Evolutionary conservation across 768 basidiomycete species (phyloP), one percentile per base, ranked within the genome.

Genomic region (Podaxis carcinomalis): DNA sequence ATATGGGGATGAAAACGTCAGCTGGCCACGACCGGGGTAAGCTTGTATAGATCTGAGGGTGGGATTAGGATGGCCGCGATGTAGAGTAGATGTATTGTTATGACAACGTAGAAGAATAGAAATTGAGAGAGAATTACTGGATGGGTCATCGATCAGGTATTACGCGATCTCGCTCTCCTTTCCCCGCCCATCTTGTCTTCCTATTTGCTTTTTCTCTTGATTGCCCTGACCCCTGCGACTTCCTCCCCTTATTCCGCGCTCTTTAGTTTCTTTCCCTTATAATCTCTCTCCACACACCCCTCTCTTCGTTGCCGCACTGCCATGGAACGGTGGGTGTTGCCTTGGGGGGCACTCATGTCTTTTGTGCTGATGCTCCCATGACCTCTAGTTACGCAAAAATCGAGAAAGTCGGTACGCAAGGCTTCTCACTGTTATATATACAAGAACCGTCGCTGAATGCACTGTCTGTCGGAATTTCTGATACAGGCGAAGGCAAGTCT

Each of bases 331-430:
- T 82, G 62, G 68, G 77, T 58, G 53, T 35, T 56, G 66, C 46
- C 51, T 4, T 52, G n/a, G 46, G 49, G 39, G 11, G 25, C 32
- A 32, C 14, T 39, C 62, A 44, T 60, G 63, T 65, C 63, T 63
- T 56, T 9, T 61, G 62, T 57, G 58, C 54, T 61, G 56, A 62
- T 61, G 10, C 52, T 57, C 39, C 52, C 59, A 36, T 50, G 44
- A 62, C 66, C 46, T 65, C 72, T 63, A 96, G 96, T 69, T 98
- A 98, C 75, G 89, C 92, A 64, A 97, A 95, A 83, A 86, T 98
- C 67, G 95, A 98, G 80, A 98, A 98, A 88, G 86, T 98, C 69
- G 95, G 95, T 97, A 77, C 78, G 92, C 88, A 66, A 65, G 66
- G 51, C 32, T 32, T 32, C 62, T 62, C 65, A 57, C 66, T 64